Conservation (phyloP, 352 stramenopile species). For the Phytophthora fragariaefolia region DNA sequence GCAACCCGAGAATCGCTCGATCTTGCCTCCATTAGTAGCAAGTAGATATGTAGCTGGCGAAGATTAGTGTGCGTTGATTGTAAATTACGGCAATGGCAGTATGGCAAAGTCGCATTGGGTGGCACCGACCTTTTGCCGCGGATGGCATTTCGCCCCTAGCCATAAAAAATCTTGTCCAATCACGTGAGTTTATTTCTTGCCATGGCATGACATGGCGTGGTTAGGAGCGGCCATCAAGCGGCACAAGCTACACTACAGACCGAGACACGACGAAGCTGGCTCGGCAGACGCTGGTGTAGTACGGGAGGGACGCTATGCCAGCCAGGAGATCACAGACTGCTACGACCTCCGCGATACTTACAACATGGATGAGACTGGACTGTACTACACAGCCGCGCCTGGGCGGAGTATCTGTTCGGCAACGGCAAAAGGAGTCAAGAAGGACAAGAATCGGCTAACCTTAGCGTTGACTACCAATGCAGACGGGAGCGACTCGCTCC, state of each 20-base stretch:
- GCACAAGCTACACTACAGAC: not conserved
- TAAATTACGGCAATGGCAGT: not conserved
- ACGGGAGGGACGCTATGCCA: not conserved
- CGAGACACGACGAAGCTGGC: not conserved
- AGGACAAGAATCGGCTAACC: slow-evolving; percentile 13
- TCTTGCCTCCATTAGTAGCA: not conserved
- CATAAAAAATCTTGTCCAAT: not conserved
- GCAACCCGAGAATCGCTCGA: not conserved
- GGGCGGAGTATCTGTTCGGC: not conserved
- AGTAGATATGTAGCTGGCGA: not conserved
- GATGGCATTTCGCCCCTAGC: not conserved
- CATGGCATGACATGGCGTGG: not conserved
- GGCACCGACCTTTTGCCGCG: not conserved
- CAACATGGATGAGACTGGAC: not conserved
- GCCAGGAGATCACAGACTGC: not conserved
- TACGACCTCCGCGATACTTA: not conserved
- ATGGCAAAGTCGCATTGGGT: not conserved
- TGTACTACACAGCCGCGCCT: not conserved
- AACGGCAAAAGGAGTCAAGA: not conserved
- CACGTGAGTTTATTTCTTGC: not conserved
- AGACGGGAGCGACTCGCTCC: slow-evolving; percentile 1
- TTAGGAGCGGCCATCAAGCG: not conserved
- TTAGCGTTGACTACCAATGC: slow-evolving; percentile 9
- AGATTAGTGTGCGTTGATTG: not conserved
- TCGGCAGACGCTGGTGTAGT: not conserved